Evolutionary conservation across 352 stramenopile genomes (phyloP).

Genomic region (Pythium folliculosum): DNA sequence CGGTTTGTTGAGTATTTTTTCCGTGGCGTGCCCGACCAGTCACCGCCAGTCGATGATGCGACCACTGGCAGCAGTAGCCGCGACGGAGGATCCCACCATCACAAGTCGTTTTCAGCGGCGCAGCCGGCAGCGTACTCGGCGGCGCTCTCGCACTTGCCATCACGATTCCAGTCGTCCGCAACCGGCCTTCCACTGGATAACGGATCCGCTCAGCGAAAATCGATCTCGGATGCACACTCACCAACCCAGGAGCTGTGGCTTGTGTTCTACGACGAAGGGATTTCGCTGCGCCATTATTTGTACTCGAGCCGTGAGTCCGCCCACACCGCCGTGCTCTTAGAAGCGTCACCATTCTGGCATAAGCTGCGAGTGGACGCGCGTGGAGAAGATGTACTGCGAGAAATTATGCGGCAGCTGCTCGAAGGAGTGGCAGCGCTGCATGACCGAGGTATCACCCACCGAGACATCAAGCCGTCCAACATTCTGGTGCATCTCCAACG

Average conservation of each 20-base stretch:
- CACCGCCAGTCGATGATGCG: neutral
- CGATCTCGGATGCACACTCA: neutral
- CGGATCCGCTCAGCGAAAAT: neutral
- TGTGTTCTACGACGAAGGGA: constrained; percentile 90
- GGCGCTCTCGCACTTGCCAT: neutral
- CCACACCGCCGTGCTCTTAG: constrained; percentile 52
- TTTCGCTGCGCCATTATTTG: constrained; percentile 85
- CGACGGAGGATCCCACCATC: neutral
- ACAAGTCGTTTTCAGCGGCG: neutral
- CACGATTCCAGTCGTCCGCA: neutral
- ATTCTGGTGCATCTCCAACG: constrained; percentile 50
- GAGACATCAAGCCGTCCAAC: constrained; percentile 82
- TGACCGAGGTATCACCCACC: constrained; percentile 90
- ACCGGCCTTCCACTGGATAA: neutral
- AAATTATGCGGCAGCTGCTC: constrained; percentile 94
- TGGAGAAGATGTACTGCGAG: constrained; percentile 77
- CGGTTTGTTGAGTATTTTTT: constrained; percentile 92
- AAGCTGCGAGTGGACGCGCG: constrained; percentile 53
- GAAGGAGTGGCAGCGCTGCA: constrained; percentile 90
- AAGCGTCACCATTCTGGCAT: constrained; percentile 81
- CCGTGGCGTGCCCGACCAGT: constrained; percentile 25
- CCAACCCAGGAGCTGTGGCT: constrained; percentile 77
- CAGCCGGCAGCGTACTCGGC: neutral
- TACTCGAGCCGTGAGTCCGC: constrained; percentile 66
- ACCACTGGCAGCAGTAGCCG: neutral